These are phyloP conservation scores for Apiospora hydei DNA, from an alignment of 2,329 filamentous ascomycete genomes.

Conservation along the genomic window DNA sequence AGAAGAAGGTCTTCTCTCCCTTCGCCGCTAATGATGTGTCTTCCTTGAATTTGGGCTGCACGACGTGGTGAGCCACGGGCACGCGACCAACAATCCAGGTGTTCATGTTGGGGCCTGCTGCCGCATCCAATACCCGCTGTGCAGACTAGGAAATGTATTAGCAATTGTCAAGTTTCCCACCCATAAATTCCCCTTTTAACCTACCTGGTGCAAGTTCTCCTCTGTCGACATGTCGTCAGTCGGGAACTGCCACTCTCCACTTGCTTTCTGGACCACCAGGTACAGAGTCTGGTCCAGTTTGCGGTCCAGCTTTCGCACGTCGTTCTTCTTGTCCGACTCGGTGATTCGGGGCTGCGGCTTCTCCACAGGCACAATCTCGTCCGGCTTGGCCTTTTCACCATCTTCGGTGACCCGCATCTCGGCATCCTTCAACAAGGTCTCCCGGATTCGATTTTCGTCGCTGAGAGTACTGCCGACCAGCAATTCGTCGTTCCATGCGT, in stretches of 20 bases:
- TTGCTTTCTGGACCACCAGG: conserved; percentile 77
- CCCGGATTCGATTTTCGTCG: conserved; percentile 68
- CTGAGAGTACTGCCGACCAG: conserved; percentile 75
- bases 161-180: background rate
- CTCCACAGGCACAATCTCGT: conserved; percentile 72
- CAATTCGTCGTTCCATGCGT: conserved; percentile 92
- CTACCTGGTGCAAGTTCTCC: conserved; percentile 84
- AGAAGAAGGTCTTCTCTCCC: conserved; percentile 90
- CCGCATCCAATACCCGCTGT: conserved; percentile 76
- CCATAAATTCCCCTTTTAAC: conserved; percentile 42
- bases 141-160: conserved; percentile 68
- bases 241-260: conserved; percentile 84
- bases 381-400: conserved; percentile 63
- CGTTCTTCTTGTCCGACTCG: conserved; percentile 78
- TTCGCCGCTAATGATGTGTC: conserved; percentile 52
- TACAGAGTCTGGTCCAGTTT: conserved; percentile 85
- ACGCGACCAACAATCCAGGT: conserved; percentile 95
- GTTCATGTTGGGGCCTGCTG: conserved; percentile 95
- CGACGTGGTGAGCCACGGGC: conserved; percentile 81
- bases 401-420: conserved; percentile 68
- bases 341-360: conserved; percentile 74
- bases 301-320: conserved; percentile 80
- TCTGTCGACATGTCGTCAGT: conserved; percentile 70
- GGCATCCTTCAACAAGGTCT: conserved; percentile 77
- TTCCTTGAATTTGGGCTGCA: conserved; percentile 55